These are phyloP conservation scores for Phytophthora kernoviae DNA, from an alignment of 352 stramenopile species.

Conservation along the genomic window DNA sequence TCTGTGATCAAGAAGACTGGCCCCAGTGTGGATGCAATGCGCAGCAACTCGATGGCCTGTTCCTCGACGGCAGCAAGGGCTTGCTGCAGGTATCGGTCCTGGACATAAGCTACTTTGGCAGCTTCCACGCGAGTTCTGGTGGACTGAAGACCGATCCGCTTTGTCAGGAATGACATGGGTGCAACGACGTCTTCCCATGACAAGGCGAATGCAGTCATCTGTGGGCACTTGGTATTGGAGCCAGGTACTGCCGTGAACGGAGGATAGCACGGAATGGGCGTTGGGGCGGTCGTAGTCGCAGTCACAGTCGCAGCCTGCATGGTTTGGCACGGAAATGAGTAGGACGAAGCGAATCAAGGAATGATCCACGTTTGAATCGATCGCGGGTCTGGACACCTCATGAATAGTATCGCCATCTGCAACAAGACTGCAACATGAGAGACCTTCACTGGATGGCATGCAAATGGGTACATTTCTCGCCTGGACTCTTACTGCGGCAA, in stretches of 20 bases:
- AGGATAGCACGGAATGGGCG: conserved; percentile 21
- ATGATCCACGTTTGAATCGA: no score
- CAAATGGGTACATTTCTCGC: no score
- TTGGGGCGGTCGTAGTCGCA: no score
- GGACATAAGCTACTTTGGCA: conserved; percentile 29
- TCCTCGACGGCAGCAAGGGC: conserved; percentile 55
- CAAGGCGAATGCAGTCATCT: conserved; percentile 42
- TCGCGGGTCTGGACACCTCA: no score
- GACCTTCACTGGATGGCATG: no score
- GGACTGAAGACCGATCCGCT: conserved; percentile 46
- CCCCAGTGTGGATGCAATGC: conserved; percentile 37
- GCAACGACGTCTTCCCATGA: conserved; percentile 66
- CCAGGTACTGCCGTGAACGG: conserved; percentile 7
- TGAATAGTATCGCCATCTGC: no score
- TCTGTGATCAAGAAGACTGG: conserved; percentile 62
- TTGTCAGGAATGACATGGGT: conserved; percentile 46
- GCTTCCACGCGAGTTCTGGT: conserved; percentile 36
- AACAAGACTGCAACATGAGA: no score
- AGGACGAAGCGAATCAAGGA: no score
- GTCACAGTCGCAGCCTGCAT: no score
- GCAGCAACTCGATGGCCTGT: conserved; percentile 54
- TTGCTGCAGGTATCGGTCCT: conserved; percentile 59
- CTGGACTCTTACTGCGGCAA: no score
- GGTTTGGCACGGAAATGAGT: no score
- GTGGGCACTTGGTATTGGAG: not conserved